Percentiles rank a stretch among this genome's conserved stretches.
phyloP scores from a whole-genome alignment of 768 basidiomycete species.

The Tephrocybe sp. region DNA sequence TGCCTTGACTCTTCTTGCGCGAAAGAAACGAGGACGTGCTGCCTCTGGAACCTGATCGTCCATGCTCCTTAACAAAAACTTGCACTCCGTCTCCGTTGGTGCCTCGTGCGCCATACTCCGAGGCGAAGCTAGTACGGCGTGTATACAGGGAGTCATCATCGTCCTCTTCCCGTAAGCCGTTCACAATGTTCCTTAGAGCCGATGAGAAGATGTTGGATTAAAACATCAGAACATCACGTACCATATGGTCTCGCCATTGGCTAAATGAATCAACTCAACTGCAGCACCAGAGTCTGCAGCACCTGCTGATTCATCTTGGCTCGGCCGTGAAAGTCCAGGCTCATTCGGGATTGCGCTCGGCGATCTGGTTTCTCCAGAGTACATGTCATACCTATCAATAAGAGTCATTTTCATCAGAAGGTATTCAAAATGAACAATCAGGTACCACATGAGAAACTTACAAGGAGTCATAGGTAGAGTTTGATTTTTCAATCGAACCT shows the following conservation, averaged over 20 bases:
- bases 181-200: slow-evolving; percentile 71
- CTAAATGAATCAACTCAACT: slow-evolving; percentile 76
- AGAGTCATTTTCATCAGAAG: slow-evolving; percentile 19
- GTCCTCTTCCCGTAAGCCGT: slow-evolving; percentile 76
- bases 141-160: slow-evolving; percentile 69
- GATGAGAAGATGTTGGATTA: slow-evolving; percentile 10
- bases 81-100: slow-evolving; percentile 59
- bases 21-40: slow-evolving; percentile 62
- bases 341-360: slow-evolving; percentile 32
- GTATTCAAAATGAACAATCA: slow-evolving; percentile 9
- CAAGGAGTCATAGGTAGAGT: slow-evolving; percentile 76
- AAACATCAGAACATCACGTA: slow-evolving; percentile 32
- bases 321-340: slow-evolving; percentile 29
- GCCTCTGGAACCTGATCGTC: slow-evolving; percentile 61
- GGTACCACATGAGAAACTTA: slow-evolving; percentile 38
- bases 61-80: slow-evolving; percentile 76
- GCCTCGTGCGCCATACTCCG: slow-evolving; percentile 62
- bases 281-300: slow-evolving; percentile 55
- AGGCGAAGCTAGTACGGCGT: slow-evolving; percentile 67
- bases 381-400: slow-evolving; percentile 72
- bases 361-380: slow-evolving; percentile 56
- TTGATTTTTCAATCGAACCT: slow-evolving; percentile 58
- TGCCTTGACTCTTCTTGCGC: slow-evolving; percentile 57
- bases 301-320: slow-evolving; percentile 25
- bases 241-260: slow-evolving; percentile 90